Percentiles rank a stretch among this genome's conserved stretches.
These are phyloP conservation scores for Candida tammaniensis DNA, from an alignment of 805 yeast genomes.

Conservation along the genomic window DNA sequence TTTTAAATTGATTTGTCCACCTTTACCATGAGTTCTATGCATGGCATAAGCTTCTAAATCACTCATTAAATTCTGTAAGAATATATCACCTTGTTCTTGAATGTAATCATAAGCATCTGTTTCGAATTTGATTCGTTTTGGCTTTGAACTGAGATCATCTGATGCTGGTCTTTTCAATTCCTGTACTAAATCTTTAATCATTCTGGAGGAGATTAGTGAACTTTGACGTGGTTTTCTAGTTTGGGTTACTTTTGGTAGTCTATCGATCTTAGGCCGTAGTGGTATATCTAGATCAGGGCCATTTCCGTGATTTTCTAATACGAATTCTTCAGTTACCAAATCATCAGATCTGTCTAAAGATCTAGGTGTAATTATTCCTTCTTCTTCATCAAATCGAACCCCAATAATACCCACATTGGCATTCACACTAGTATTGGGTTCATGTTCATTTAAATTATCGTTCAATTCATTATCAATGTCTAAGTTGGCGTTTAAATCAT, in stretches of 20 bases:
- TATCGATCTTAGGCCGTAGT: no score
- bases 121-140: constrained; percentile 3
- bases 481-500: constrained; percentile 1
- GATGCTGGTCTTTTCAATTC: constrained; percentile 2
- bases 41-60: constrained; percentile 36
- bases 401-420: no score
- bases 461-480: background rate
- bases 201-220: constrained; percentile 1
- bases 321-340: background rate
- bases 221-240: background rate
- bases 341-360: background rate
- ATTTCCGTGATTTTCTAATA: background rate
- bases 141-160: background rate
- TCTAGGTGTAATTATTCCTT: constrained; percentile 1
- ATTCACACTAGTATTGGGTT: no score
- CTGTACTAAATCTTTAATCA: constrained; percentile 18
- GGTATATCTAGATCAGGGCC: background rate
- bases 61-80: constrained; percentile 25
- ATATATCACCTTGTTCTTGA: constrained; percentile 28
- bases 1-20: constrained; percentile 23
- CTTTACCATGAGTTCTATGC: constrained; percentile 24
- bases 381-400: no score
- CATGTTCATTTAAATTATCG: no score
- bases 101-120: constrained; percentile 18
- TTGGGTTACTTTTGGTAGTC: no score